Base-by-base conservation (phyloP, 225 moss, liverwort and hornwort genomes). In the Marchantia polymorpha region DNA sequence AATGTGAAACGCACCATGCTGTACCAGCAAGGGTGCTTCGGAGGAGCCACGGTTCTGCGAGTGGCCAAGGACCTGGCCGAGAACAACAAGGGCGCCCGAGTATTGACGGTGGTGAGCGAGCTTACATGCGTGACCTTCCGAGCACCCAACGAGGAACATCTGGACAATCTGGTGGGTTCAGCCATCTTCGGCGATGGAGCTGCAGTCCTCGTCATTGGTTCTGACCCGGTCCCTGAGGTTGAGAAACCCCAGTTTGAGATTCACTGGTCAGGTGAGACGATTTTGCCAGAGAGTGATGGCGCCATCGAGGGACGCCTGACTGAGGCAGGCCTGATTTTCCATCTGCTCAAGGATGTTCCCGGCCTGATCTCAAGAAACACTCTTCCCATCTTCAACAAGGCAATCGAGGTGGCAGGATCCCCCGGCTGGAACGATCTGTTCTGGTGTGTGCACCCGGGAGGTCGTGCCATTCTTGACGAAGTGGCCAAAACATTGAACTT, bases 291-390 rank as follows among this genome's bases (percentile, higher is more conserved):
- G 63, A 86, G 82, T 64, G 75, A 79, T 74, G 85, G 76, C 10
- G 82, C 85, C 58, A 86, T 86, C 49, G 79, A 79, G 12, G 85
- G 85, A 0, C 75, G 79, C 4, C 30, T 79, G 30, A 86, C 74
- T 27, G 82, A 85, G 69, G 78, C 85, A 8, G 82, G 85, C 30
- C 39, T 39, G 39, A 39, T 39, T 81, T 88, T 90, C 83, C 90
- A 90, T 61, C 78, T 90, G 13, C 80, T 90, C 80, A 90, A 88
- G 78, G 90, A 90, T 58, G 90, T 90, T 25, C 90, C 90, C 55
- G 88, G 90, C n/a, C 79, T 88, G 13, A 88, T 88, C 65, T 88
- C 90, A 3, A 71, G 70, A 20, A 71, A 71, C 70, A 71, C 70
- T 7, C 70, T 39, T 5, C 39, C 39, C 2, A 39, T 39, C 39